These are phyloP conservation scores for Phtheirospermum japonicum DNA, from an alignment of 257 asterid genomes.

Conservation along the genomic window DNA sequence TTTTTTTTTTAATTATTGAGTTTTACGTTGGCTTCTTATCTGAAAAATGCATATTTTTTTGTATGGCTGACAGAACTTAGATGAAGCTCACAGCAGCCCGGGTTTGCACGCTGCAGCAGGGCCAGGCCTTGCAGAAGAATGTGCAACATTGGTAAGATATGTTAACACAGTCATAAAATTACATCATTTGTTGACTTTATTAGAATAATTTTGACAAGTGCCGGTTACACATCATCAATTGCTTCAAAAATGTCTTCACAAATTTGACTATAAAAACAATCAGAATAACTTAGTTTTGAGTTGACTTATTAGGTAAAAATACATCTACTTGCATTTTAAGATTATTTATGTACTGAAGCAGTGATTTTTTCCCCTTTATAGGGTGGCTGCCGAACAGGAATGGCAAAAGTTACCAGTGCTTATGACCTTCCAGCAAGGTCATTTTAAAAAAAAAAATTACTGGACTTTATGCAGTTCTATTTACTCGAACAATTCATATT, in stretches of 20 bases:
- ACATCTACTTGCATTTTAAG: constrained; percentile 1
- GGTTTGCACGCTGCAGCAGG: constrained; percentile 99
- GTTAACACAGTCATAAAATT: neutral
- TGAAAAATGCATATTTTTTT: constrained; percentile 4
- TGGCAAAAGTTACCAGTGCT: constrained; percentile 80
- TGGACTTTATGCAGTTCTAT: constrained; percentile 4
- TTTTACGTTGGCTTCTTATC: neutral
- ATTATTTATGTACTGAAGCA: constrained; percentile 31
- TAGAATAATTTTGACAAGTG: neutral
- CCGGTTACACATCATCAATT: neutral
- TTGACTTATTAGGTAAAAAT: neutral
- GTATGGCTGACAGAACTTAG: constrained; percentile 64
- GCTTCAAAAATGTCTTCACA: constrained; percentile 3
- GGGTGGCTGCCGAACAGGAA: constrained; percentile 99
- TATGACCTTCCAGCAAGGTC: constrained; percentile 98
- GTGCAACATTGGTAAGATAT: constrained; percentile 43
- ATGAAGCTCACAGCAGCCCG: constrained; percentile 97
- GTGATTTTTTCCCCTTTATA: constrained; percentile 30
- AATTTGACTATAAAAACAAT: constrained; percentile 16
- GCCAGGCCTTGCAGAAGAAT: constrained; percentile 94
- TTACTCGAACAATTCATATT: constrained; percentile 5
- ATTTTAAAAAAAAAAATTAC: constrained; percentile 8
- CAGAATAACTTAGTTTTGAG: neutral
- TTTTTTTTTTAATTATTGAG: neutral
- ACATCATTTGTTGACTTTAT: neutral